Percentiles rank a stretch among this genome's conserved stretches.
These are phyloP conservation scores for Vigna reflexopilosa DNA, from an alignment of 306 rosid genomes.

Conservation along the genomic window DNA sequence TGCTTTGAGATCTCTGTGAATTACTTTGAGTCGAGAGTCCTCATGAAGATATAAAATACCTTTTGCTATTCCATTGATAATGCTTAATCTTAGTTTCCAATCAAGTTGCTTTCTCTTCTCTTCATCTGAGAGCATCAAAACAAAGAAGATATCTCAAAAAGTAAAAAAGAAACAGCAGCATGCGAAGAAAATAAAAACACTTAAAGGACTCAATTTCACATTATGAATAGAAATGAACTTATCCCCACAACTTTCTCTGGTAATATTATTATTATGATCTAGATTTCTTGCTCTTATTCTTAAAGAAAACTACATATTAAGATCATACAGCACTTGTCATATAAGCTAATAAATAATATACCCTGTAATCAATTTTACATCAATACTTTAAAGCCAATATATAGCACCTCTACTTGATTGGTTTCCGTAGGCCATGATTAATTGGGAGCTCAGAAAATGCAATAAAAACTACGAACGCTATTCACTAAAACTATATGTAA, in stretches of 20 bases:
- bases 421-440: background rate
- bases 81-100: slow-evolving; percentile 48
- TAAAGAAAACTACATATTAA: background rate
- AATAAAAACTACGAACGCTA: background rate
- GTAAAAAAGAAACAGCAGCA: background rate
- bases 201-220: background rate
- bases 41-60: slow-evolving; percentile 65
- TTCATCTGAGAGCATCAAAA: slow-evolving; percentile 31
- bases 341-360: background rate
- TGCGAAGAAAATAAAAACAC: background rate
- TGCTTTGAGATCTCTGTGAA: slow-evolving; percentile 63
- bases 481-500: background rate
- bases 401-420: background rate
- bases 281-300: background rate
- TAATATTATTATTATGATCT: background rate
- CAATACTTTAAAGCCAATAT: background rate
- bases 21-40: slow-evolving; percentile 53
- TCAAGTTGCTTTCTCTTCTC: slow-evolving; percentile 43
- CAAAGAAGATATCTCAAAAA: background rate
- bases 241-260: background rate
- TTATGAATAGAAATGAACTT: background rate
- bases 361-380: background rate
- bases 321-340: background rate
- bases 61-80: slow-evolving; percentile 56
- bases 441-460: background rate